Evolutionary conservation across 257 asterid species (phyloP), one percentile per base, ranked within the genome.

Genomic region (Fraxinus quadrangulata): DNA sequence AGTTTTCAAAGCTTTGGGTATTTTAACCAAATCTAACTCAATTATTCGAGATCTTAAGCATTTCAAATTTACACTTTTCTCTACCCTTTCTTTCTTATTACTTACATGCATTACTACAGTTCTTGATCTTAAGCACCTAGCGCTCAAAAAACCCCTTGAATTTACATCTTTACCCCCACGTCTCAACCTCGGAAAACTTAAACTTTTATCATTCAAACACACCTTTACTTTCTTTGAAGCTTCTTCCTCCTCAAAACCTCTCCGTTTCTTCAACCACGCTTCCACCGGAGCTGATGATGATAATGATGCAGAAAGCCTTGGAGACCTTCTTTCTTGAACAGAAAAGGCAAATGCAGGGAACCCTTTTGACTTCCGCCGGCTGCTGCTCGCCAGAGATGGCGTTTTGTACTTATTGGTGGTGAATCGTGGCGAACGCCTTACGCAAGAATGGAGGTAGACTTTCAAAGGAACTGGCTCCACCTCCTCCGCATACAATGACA

Each of bases 341-440:
- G 82, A 36, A 6, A 21, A 21, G 0, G 42, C 56, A 79, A 77
- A 78, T 77, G 84, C 87, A 71, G 81, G 28, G 65, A 70, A 37
- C 31, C 51, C 51, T n/a, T 31, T 30, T 2, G n/a, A n/a, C 68
- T 47, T 67, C 11, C 74, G 36, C 77, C 76, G 30, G 17, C 54
- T 7, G 40, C 21, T 51, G 49, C 37, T 24, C 10, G 34, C 68
- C 24, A 71, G 71, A 30, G 71, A 54, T 30, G 84, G 81, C 66
- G 78, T 70, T 63, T n/a, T 82, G 83, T 69, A 83, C 67, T 79
- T 83, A 69, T 85, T 84, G 2, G 83, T 19, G 31, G 85, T 86
- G 24, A 67, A 75, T 67, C 92, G 80, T 7, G 80, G 19, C 49
- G 93, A 89, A 88, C 92, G 85, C 63, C 90, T 80, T 4, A 39